phyloP scores from a whole-genome alignment of 2,329 filamentous ascomycete genomes.

The Rhinocladiella mackenziei region DNA sequence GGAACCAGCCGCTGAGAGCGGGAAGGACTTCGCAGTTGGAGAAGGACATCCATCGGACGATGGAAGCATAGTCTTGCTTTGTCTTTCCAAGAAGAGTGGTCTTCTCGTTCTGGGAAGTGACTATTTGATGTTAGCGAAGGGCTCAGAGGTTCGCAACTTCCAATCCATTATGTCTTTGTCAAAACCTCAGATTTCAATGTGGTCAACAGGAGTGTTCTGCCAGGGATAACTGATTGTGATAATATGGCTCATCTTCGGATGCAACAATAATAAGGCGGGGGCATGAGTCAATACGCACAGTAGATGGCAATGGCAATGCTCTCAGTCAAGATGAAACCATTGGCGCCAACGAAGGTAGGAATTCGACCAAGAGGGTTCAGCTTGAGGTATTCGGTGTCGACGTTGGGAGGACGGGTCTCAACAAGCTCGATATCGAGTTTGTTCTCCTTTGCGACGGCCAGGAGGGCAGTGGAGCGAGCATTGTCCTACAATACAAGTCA shows the following conservation, averaged over 20 bases:
- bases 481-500: constrained; percentile 28
- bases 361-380: constrained; percentile 85
- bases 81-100: constrained; percentile 98
- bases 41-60: constrained; percentile 97
- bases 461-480: constrained; percentile 48
- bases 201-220: constrained; percentile 93
- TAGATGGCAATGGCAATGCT: constrained; percentile 95
- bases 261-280: constrained; percentile 17
- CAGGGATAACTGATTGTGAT: constrained; percentile 93
- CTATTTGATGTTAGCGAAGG: constrained; percentile 46
- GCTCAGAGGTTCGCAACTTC: constrained; percentile 22
- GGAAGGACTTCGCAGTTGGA: constrained; percentile 83
- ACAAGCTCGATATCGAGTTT: constrained; percentile 86
- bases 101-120: constrained; percentile 99
- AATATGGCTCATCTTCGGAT: constrained; percentile 63
- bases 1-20: constrained; percentile 73
- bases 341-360: constrained; percentile 85
- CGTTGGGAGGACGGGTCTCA: constrained; percentile 60
- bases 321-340: constrained; percentile 88
- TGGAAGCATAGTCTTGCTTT: constrained; percentile 99
- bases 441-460: constrained; percentile 96
- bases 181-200: constrained; percentile 74
- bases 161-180: constrained; percentile 15
- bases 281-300: constrained; percentile 61
- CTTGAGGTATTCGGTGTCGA: constrained; percentile 74